Evolutionary conservation across 2,329 filamentous ascomycete genomes (phyloP).

Genomic region (Microcera coccophila): DNA sequence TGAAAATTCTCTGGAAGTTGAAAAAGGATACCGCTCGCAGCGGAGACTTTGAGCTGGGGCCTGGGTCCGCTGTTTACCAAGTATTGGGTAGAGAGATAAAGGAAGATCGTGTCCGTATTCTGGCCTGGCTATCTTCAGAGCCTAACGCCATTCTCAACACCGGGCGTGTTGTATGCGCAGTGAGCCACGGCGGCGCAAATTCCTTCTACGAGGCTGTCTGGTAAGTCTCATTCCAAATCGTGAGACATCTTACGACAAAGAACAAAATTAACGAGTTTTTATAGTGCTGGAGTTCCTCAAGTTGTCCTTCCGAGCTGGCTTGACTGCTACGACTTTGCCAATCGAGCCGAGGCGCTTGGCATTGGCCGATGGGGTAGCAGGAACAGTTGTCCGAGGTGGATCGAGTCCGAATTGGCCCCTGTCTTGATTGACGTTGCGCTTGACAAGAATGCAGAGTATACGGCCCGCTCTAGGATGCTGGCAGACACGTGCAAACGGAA

Average conservation of each 20-base stretch:
- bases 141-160: conserved; percentile 35
- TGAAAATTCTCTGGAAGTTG: conserved; percentile 36
- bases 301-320: conserved; percentile 43
- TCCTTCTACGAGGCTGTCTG: conserved; percentile 38
- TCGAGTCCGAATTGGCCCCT: too few species aligned
- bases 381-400: too few species aligned
- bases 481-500: too few species aligned
- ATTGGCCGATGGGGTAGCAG: conserved; percentile 34
- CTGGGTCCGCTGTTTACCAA: conserved; percentile 11
- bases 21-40: conserved; percentile 16
- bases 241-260: neutral
- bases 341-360: conserved; percentile 40
- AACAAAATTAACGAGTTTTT: neutral
- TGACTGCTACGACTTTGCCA: conserved; percentile 46
- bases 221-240: conserved; percentile 22
- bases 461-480: too few species aligned
- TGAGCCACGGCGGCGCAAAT: conserved; percentile 47
- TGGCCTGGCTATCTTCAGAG: conserved; percentile 39
- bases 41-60: conserved; percentile 1
- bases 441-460: too few species aligned
- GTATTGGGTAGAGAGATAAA: conserved; percentile 26
- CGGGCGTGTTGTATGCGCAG: conserved; percentile 36
- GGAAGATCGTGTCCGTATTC: conserved; percentile 33
- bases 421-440: too few species aligned
- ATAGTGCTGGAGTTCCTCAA: conserved; percentile 43